A percentile compares a stretch with the other conserved stretches of the same genome.
Evolutionary conservation across 2,329 filamentous ascomycete genomes (phyloP).

Genomic region (Westerdykella aurantiaca): DNA sequence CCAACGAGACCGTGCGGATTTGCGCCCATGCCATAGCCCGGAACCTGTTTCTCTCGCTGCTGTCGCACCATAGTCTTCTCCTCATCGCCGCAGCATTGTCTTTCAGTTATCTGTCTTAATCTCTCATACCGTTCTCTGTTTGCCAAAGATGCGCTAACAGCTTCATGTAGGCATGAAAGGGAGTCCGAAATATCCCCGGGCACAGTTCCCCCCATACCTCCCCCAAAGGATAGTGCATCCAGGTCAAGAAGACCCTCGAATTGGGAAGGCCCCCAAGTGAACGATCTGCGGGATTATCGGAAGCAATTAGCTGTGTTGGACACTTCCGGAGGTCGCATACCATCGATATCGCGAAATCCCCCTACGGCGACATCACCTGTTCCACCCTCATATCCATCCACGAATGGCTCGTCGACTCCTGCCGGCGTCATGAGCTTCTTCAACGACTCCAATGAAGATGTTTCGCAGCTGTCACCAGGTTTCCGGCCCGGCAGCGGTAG

Average conservation of each 20-base stretch:
- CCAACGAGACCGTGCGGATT: constrained; percentile 1
- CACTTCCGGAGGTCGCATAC: constrained; percentile 51
- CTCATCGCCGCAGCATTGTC: constrained; percentile 17
- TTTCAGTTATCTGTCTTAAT: constrained; percentile 15
- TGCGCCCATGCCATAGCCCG: too few relatives aligned
- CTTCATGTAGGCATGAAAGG: constrained; percentile 38
- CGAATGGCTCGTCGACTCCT: constrained; percentile 39
- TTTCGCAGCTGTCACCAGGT: constrained; percentile 63
- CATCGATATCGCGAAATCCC: constrained; percentile 53
- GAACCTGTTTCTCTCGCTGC: too few relatives aligned
- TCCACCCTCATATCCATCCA: constrained; percentile 44
- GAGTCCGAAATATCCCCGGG: constrained; percentile 42
- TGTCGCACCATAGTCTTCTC: neutral
- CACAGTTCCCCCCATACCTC: constrained; percentile 32
- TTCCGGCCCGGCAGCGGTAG: constrained; percentile 55
- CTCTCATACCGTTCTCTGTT: constrained; percentile 7
- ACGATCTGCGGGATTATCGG: constrained; percentile 63
- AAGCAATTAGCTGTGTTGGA: constrained; percentile 67
- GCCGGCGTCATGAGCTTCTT: constrained; percentile 56
- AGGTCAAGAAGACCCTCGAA: constrained; percentile 40
- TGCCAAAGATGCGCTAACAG: constrained; percentile 21
- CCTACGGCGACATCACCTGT: constrained; percentile 52
- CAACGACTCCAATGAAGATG: constrained; percentile 68
- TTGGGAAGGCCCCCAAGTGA: constrained; percentile 51
- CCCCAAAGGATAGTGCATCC: constrained; percentile 32